Evolutionary conservation across 148 eudicot species (phyloP).

Genomic region (Selenicereus undatus): DNA sequence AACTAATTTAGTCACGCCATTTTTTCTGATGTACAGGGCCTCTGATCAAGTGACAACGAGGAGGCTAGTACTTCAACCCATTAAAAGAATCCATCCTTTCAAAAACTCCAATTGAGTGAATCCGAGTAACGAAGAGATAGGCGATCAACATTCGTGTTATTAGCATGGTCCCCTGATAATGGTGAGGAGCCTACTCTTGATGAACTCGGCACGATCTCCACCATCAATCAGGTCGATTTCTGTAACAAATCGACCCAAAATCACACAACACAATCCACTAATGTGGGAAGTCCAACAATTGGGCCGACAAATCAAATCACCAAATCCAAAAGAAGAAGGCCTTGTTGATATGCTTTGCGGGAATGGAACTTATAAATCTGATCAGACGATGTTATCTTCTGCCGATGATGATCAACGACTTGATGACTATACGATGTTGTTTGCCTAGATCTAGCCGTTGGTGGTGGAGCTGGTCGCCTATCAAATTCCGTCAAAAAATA

Average conservation of each 20-base stretch:
- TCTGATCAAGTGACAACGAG: too few species aligned
- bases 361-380: too few species aligned
- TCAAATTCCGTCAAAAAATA: constrained; percentile 45
- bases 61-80: too few species aligned
- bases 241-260: too few species aligned
- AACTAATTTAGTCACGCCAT: too few species aligned
- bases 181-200: constrained; percentile 16
- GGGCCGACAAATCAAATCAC: too few species aligned
- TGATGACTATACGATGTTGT: not conserved
- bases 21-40: too few species aligned
- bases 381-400: constrained; percentile 1
- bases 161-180: constrained; percentile 20
- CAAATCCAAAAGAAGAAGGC: too few species aligned
- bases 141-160: not conserved
- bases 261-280: too few species aligned
- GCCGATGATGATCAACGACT: not conserved
- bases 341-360: too few species aligned
- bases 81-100: not conserved
- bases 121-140: constrained; percentile 30
- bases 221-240: not conserved
- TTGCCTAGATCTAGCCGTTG: not conserved
- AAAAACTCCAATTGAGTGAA: constrained; percentile 15
- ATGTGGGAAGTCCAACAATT: too few species aligned
- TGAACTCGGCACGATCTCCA: not conserved
- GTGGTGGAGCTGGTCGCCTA: constrained; percentile 32